A percentile compares a stretch with the other conserved stretches of the same genome.
Conservation (phyloP, 2,329 filamentous ascomycete genomes). For the Xylariaceae sp. region DNA sequence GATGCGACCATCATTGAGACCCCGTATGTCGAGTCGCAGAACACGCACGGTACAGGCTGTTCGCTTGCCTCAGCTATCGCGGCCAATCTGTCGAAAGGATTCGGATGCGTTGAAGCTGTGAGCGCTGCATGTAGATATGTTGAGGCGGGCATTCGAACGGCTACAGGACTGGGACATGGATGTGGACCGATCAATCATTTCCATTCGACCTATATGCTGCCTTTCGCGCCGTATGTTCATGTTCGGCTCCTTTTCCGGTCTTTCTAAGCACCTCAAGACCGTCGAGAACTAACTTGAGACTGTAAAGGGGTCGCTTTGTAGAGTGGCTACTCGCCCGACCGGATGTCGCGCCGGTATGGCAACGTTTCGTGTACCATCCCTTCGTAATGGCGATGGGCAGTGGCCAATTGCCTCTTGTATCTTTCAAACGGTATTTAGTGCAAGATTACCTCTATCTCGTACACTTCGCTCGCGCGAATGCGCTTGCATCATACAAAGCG, state of each 20-base stretch:
- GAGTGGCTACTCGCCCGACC: slow-evolving; percentile 75
- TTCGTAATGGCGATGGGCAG: slow-evolving; percentile 76
- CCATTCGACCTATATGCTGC: slow-evolving; percentile 64
- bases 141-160: slow-evolving; percentile 65
- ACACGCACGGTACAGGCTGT: slow-evolving; percentile 94
- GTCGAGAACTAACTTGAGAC: slow-evolving; percentile 6
- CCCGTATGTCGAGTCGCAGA: slow-evolving; percentile 66
- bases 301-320: slow-evolving; percentile 66
- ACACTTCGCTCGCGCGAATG: slow-evolving; percentile 84
- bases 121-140: slow-evolving; percentile 66
- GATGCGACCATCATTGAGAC: slow-evolving; percentile 63
- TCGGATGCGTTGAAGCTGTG: slow-evolving; percentile 57
- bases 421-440: slow-evolving; percentile 83
- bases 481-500: slow-evolving; percentile 80
- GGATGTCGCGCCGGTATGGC: slow-evolving; percentile 73
- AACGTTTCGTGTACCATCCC: slow-evolving; percentile 71
- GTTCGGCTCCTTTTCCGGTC: not conserved
- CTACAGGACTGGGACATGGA: slow-evolving; percentile 59
- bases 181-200: slow-evolving; percentile 76
- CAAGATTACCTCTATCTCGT: slow-evolving; percentile 92
- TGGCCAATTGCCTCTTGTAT: slow-evolving; percentile 68
- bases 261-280: not conserved
- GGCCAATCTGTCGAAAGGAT: slow-evolving; percentile 62
- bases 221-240: slow-evolving; percentile 58
- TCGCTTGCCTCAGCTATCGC: slow-evolving; percentile 83